phyloP scores from a whole-genome alignment of 371 early-diverging fungal genomes.

The Haplosporangium sp. region DNA sequence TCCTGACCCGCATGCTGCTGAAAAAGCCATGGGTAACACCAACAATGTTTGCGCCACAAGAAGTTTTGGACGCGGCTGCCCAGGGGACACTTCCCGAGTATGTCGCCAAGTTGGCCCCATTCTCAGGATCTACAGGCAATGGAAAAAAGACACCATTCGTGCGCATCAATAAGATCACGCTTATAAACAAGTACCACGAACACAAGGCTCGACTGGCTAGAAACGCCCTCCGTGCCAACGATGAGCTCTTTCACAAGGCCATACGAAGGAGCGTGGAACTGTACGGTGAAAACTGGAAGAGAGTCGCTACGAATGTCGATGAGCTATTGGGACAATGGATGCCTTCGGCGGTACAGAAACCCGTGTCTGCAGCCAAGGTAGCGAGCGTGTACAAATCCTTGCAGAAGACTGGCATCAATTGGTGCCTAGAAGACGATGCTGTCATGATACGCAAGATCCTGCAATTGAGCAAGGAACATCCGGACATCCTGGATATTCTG shows the following conservation, averaged over 20 bases:
- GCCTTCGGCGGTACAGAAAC: conserved; percentile 5
- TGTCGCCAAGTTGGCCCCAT: not conserved
- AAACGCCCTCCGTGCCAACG: conserved; percentile 1
- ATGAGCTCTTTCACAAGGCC: conserved; percentile 1
- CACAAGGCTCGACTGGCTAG: conserved; percentile 4
- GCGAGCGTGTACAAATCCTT: conserved; percentile 17
- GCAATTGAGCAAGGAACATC: conserved; percentile 1
- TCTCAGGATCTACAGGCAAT: not conserved
- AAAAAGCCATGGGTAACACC: conserved; percentile 27
- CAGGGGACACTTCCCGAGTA: not conserved
- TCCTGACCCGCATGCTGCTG: conserved; percentile 22
- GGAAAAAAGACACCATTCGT: not conserved
- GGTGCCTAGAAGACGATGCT: conserved; percentile 46
- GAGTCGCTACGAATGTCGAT: conserved; percentile 23
- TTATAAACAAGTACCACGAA: conserved; percentile 22
- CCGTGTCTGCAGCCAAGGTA: conserved; percentile 7
- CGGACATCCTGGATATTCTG: conserved; percentile 16
- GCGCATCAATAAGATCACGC: conserved; percentile 13
- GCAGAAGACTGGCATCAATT: conserved; percentile 15
- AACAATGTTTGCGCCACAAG: conserved; percentile 14
- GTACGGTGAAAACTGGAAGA: conserved; percentile 50
- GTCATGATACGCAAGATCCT: conserved; percentile 43
- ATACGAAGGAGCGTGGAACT: conserved; percentile 33
- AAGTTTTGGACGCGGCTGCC: conserved; percentile 2
- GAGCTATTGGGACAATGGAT: conserved; percentile 23